Conservation (phyloP, 768 basidiomycete species). For the Dioszegia hungarica region DNA sequence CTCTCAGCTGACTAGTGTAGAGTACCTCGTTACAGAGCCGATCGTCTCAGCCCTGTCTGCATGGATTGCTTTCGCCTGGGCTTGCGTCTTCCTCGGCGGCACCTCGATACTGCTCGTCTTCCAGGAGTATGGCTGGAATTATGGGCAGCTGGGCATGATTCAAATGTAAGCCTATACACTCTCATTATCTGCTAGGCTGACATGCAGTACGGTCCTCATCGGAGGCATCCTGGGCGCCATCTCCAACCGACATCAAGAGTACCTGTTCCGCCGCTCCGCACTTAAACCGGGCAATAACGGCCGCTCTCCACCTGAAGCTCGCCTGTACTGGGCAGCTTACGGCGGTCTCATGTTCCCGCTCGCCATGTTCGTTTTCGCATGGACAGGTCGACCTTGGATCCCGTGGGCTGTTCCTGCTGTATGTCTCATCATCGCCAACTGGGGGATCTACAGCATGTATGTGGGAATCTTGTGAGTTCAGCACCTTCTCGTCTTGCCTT, state of each 20-base stretch:
- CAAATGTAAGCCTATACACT: conserved; percentile 30
- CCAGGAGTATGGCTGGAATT: conserved; percentile 34
- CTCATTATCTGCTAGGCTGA: not conserved
- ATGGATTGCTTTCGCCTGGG: conserved; percentile 48
- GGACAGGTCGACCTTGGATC: conserved; percentile 34
- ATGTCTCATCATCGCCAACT: conserved; percentile 26
- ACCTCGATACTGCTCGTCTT: conserved; percentile 31
- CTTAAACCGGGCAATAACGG: conserved; percentile 18
- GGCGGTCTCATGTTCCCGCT: conserved; percentile 43
- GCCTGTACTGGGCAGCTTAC: conserved; percentile 41
- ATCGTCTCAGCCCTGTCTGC: conserved; percentile 40
- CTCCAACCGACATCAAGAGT: conserved; percentile 37
- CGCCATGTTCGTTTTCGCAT: conserved; percentile 30
- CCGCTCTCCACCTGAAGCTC: conserved; percentile 41
- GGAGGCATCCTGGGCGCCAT: conserved; percentile 37
- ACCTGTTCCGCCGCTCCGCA: conserved; percentile 26
- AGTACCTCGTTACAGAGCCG: conserved; percentile 41
- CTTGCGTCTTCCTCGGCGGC: conserved; percentile 38
- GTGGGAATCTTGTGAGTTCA: conserved; percentile 36
- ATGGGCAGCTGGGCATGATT: conserved; percentile 28
- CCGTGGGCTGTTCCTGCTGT: conserved; percentile 36
- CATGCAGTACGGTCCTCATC: conserved; percentile 25
- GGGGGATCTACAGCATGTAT: conserved; percentile 43
- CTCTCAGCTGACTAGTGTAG: no score
- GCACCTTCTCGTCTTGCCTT: not conserved